These are phyloP conservation scores for Geranium brycei DNA, from an alignment of 345 rosid genomes.

Conservation along the genomic window DNA sequence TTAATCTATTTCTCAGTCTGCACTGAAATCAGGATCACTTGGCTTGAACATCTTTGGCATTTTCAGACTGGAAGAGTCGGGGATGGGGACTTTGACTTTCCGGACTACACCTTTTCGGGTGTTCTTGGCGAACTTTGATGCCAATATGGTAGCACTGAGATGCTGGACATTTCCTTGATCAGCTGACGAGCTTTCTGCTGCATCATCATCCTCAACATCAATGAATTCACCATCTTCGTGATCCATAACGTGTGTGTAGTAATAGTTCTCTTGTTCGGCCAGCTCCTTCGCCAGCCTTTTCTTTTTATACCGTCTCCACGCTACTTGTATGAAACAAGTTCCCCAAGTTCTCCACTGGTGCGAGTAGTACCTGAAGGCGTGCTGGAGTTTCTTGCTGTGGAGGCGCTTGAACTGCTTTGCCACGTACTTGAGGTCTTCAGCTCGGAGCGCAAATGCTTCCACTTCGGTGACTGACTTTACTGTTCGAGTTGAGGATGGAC, in stretches of 20 bases:
- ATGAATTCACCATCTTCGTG: slow-evolving; percentile 4
- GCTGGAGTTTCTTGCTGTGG: slow-evolving; percentile 78
- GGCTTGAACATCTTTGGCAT: slow-evolving; percentile 89
- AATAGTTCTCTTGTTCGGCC: slow-evolving; percentile 42
- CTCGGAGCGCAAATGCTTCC: slow-evolving; percentile 68
- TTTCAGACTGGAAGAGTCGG: slow-evolving; percentile 42
- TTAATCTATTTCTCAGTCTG: slow-evolving; percentile 8
- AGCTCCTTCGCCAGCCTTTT: slow-evolving; percentile 53
- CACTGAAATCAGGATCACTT: slow-evolving; percentile 56
- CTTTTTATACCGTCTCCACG: slow-evolving; percentile 55
- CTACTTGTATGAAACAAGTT: slow-evolving; percentile 60
- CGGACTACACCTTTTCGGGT: slow-evolving; percentile 34
- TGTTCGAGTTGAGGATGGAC: slow-evolving; percentile 63
- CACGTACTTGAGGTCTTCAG: slow-evolving; percentile 63
- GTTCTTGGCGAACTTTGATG: slow-evolving; percentile 56
- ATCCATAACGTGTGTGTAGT: slow-evolving; percentile 10
- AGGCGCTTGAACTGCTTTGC: slow-evolving; percentile 72
- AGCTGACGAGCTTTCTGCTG: slow-evolving; percentile 7
- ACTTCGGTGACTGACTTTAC: slow-evolving; percentile 50
- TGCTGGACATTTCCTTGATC: slow-evolving; percentile 21
- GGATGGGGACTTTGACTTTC: slow-evolving; percentile 26
- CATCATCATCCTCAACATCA: not conserved
- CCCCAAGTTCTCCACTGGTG: slow-evolving; percentile 92
- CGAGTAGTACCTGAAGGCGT: slow-evolving; percentile 86
- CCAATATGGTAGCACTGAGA: slow-evolving; percentile 44